These are phyloP conservation scores for Aureobasidium sp. DNA, from an alignment of 2,329 filamentous ascomycete species.

Conservation along the genomic window DNA sequence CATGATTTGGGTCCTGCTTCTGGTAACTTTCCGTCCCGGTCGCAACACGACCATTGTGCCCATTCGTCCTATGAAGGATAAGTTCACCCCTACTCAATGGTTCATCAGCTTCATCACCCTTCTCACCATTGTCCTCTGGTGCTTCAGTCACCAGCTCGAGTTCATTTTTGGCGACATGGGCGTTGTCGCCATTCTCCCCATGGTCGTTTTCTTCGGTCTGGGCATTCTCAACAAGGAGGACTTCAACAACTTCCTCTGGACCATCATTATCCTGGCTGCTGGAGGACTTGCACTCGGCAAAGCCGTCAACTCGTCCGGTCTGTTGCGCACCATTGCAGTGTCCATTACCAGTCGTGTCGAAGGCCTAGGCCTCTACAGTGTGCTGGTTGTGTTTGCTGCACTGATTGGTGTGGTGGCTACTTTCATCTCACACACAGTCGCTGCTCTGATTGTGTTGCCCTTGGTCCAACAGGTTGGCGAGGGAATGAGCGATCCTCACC, in stretches of 20 bases:
- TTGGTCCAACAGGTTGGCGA: slow-evolving; percentile 79
- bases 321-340: slow-evolving; percentile 78
- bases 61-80: slow-evolving; percentile 81
- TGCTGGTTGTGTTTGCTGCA: slow-evolving; percentile 74
- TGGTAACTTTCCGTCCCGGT: slow-evolving; percentile 77
- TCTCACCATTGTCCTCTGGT: slow-evolving; percentile 83
- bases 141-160: slow-evolving; percentile 81
- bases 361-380: slow-evolving; percentile 72
- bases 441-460: slow-evolving; percentile 87
- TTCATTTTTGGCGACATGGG: slow-evolving; percentile 93
- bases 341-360: slow-evolving; percentile 66
- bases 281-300: slow-evolving; percentile 89
- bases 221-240: slow-evolving; percentile 97
- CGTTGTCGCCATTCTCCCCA: slow-evolving; percentile 90
- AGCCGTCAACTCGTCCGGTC: slow-evolving; percentile 83
- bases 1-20: slow-evolving; percentile 78
- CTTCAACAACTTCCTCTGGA: slow-evolving; percentile 99
- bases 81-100: slow-evolving; percentile 81
- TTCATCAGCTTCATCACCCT: slow-evolving; percentile 83
- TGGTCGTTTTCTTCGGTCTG: slow-evolving; percentile 92
- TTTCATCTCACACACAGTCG: slow-evolving; percentile 96
- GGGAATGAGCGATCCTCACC: slow-evolving; percentile 79
- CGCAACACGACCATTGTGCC: slow-evolving; percentile 82
- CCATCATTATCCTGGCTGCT: slow-evolving; percentile 95
- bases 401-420: slow-evolving; percentile 90